Base-by-base conservation (phyloP, 495 filamentous ascomycete species). In the Ascodesmis nigricans region DNA sequence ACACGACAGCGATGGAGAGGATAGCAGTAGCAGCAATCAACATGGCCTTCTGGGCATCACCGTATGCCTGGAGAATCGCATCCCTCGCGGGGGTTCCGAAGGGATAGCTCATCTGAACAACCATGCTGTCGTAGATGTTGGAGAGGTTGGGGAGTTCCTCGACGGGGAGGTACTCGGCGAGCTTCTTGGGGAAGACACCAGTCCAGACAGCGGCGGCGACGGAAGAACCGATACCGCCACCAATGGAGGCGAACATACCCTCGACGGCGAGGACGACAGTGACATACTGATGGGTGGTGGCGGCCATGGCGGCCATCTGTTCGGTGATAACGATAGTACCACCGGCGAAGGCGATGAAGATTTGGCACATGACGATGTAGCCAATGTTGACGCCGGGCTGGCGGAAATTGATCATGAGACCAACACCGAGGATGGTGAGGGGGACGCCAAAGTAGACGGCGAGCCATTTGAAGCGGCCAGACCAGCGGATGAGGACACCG, bases 321-420 rank as follows among this genome's bases (percentile, higher is more conserved):
- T 68, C 65, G 39, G 55, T 57, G 43, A 79, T 67, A 33, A 77
- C 65, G 10, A 63, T 51, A 17, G 56, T 54, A 16, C 63, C 63
- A 11, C 72, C 74, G 9, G 62, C 59, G 34, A 83, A 66, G 18
- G 75, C 69, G 43, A 81, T 78, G 55, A 80, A 72, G 50, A 81
- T 76, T 53, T 81, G 74, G 43, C 66, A 72, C 69, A 79, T 76
- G 53, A 79, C 57, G 13, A 82, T 55, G 50, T 71, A 78, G 16
- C 71, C 74, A 29, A 79, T 58, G 30, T 59, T 45, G 11, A 55
- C 52, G 21, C 62, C 55, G 2, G 59, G 53, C 35, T 66, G 55
- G 21, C 75, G 69, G 63, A 78, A 80, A 41, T 58, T 63, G 43
- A 61, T 76, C 65, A 77, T 65, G 34, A 76, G 61, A 10, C 75